Evolutionary conservation across 169 alveolate genomes (phyloP).

Genomic region (Theileria equi): DNA sequence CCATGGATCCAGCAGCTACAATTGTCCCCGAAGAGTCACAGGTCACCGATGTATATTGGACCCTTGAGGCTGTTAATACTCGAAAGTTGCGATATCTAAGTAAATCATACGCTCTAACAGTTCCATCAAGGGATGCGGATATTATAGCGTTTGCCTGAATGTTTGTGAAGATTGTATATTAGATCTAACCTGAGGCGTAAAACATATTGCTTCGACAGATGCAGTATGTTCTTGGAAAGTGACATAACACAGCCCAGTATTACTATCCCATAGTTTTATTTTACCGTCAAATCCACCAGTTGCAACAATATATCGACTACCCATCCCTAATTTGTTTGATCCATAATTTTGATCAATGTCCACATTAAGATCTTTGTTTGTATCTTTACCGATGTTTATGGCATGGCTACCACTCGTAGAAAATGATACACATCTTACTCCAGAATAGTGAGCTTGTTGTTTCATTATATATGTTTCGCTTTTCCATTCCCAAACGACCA

Average conservation of each 20-base stretch:
- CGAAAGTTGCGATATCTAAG: constrained; percentile 87
- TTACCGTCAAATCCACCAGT: constrained; percentile 97
- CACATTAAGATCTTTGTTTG: constrained; percentile 29
- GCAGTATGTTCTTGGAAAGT: constrained; percentile 94
- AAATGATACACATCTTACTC: constrained; percentile 66
- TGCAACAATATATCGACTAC: constrained; percentile 88
- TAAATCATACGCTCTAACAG: constrained; percentile 96
- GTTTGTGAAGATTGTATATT: neutral
- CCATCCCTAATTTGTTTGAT: constrained; percentile 74
- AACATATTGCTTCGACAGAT: constrained; percentile 87
- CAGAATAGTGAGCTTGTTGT: constrained; percentile 89
- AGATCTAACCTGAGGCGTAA: constrained; percentile 81
- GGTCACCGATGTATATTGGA: constrained; percentile 91
- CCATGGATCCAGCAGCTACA: constrained; percentile 96
- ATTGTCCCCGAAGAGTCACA: constrained; percentile 93
- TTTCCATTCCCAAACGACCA: constrained; percentile 99
- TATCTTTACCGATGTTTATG: constrained; percentile 38
- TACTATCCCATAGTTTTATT: constrained; percentile 93
- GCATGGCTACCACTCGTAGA: constrained; percentile 61
- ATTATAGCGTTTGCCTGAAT: constrained; percentile 85
- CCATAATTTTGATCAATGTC: constrained; percentile 48
- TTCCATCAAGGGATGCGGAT: constrained; percentile 96
- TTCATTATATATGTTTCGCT: constrained; percentile 94
- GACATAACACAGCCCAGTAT: constrained; percentile 89
- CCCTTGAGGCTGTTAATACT: constrained; percentile 79